Conservation (phyloP, 306 rosid genomes). For the Benincasa hispida region DNA sequence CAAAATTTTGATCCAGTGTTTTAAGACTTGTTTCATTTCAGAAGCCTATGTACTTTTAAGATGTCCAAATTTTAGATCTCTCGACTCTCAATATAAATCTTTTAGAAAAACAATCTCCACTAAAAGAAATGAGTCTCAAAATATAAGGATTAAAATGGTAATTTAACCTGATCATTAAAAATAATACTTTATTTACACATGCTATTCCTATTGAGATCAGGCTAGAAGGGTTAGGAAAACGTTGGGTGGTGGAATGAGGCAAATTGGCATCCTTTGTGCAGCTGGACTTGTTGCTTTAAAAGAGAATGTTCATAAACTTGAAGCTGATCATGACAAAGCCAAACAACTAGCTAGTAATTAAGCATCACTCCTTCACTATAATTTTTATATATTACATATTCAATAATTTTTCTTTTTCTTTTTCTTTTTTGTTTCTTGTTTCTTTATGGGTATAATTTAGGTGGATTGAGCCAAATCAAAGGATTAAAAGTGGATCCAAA, state of each 20-base stretch:
- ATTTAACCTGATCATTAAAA: no score
- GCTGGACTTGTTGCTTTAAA: slow-evolving; percentile 71
- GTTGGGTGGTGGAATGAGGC: slow-evolving; percentile 97
- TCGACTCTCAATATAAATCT: no score
- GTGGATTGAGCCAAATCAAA: slow-evolving; percentile 41
- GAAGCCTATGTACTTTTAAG: no score
- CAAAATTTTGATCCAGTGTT: no score
- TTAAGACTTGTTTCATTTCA: no score
- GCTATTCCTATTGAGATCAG: not conserved
- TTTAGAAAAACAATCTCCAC: no score
- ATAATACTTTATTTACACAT: no score
- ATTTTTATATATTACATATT: not conserved
- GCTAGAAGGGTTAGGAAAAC: slow-evolving; percentile 76
- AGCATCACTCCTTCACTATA: not conserved
- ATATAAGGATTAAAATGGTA: no score
- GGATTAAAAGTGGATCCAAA: slow-evolving; percentile 39
- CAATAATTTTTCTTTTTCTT: not conserved
- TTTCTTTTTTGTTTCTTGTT: not conserved
- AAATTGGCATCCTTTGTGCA: slow-evolving; percentile 72
- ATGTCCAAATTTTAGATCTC: no score
- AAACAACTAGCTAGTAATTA: slow-evolving; percentile 55
- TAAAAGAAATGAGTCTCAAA: no score
- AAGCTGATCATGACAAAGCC: slow-evolving; percentile 67
- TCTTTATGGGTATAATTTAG: slow-evolving; percentile 16
- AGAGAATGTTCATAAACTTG: slow-evolving; percentile 59